A percentile compares a stretch with the other conserved stretches of the same genome.
These are phyloP conservation scores for Adiantum capillusveneris DNA, from an alignment of 75 land plant species.

Conservation along the genomic window DNA sequence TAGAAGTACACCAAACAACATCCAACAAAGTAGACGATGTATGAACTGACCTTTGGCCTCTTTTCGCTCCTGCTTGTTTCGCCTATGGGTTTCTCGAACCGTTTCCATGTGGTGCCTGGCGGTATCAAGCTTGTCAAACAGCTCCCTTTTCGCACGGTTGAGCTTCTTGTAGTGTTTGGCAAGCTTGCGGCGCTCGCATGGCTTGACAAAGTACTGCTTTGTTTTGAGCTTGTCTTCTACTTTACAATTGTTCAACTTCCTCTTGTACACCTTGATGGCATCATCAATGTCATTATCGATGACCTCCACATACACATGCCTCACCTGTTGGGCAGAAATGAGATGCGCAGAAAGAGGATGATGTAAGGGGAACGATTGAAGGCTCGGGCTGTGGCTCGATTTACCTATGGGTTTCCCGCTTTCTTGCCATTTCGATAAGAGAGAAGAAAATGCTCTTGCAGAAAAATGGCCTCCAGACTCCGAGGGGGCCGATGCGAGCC, in stretches of 20 bases:
- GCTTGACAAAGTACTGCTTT: neutral
- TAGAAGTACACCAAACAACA: too few relatives aligned
- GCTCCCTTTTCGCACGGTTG: conserved; percentile 2
- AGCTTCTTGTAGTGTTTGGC: conserved; percentile 4
- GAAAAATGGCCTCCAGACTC: too few relatives aligned
- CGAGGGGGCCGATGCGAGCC: too few relatives aligned
- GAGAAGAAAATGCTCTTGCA: too few relatives aligned
- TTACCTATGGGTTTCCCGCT: too few relatives aligned
- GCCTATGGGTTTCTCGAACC: neutral
- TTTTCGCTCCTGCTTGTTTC: neutral
- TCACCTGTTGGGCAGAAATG: neutral
- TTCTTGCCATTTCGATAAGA: too few relatives aligned
- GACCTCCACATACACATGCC: neutral
- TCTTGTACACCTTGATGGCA: neutral
- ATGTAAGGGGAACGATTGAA: too few relatives aligned
- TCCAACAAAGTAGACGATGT: too few relatives aligned
- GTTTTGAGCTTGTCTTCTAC: neutral
- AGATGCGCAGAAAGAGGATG: too few relatives aligned
- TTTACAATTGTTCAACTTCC: neutral
- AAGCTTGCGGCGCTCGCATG: conserved; percentile 1
- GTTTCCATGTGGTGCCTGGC: neutral
- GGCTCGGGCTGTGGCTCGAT: too few relatives aligned
- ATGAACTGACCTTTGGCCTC: neutral
- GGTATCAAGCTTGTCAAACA: neutral
- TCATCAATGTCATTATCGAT: neutral